Base-by-base conservation (phyloP, 106 monocot genomes). In the Apostasia ramifera region DNA sequence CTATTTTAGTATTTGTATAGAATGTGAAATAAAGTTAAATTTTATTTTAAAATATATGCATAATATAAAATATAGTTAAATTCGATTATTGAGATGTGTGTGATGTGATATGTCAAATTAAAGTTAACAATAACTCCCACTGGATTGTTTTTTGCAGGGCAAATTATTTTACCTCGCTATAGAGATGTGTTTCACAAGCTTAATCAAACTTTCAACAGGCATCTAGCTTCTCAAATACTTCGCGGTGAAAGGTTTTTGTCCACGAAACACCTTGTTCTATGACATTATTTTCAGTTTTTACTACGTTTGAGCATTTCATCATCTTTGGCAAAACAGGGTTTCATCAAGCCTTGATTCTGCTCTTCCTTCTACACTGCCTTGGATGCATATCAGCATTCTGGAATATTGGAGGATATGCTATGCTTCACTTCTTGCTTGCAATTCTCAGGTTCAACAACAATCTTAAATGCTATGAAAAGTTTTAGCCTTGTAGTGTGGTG, bases 371-470 rank as follows among this genome's bases (percentile, higher is more conserved):
- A 57, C 80, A 47, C 42, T 83, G 62, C 85, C 89, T 2, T 85
- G 85, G 85, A 85, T 90, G 55, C 67, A 71, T 41, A 74, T 90
- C 14, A 61, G 70, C 54, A 48, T 44, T 13, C 54, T 49, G 8
- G 85, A 85, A 9, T 90, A 90, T 66, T 90, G 89, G 82, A 74
- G 54, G 60, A 53, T 83, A 15, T 89, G 85, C 57, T 51, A 67
- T 26, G 66, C 52, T 63, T 76, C 88, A 39, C 63, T 85, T 38
- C 37, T 74, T 64, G 69, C 70, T 2, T 70, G 67, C 55, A 62
- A 69, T 63, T 57, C 59, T 26, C 26, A 26, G 26, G 26, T 26
- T 26, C 26, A 26, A 26, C 26, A 26, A 26, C 26, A 26, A 26
- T 26, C 26, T 26, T 26, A 26, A 26, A 26, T 26, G 26, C 26